phyloP scores from a whole-genome alignment of 495 filamentous ascomycete genomes.

The Xanthoparmelia taractica region DNA sequence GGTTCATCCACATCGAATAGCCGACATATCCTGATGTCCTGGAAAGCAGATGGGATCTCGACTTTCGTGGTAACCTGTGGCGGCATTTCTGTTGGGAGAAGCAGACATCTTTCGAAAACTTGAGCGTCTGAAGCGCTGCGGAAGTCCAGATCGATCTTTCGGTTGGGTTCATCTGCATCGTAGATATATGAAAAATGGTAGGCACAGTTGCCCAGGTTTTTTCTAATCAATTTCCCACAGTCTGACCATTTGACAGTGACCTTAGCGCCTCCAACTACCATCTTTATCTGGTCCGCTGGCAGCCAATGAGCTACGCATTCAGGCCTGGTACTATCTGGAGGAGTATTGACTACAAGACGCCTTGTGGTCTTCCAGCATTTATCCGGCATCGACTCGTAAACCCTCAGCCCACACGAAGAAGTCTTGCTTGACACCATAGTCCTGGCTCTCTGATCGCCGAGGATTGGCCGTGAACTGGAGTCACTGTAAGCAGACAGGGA shows the following conservation, averaged over 20 bases:
- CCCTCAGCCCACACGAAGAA: constrained; percentile 16
- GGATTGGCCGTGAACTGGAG: neutral
- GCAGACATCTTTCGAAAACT: constrained; percentile 12
- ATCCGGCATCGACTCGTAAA: constrained; percentile 17
- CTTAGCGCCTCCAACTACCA: constrained; percentile 12
- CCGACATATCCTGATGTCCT: constrained; percentile 19
- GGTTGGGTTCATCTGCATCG: constrained; percentile 14
- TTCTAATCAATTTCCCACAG: constrained; percentile 16
- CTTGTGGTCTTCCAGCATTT: constrained; percentile 19
- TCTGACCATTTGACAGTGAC: constrained; percentile 21
- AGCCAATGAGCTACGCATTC: constrained; percentile 19
- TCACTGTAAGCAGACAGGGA: constrained; percentile 14
- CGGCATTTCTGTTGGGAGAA: constrained; percentile 18
- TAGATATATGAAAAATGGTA: constrained; percentile 18
- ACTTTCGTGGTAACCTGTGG: constrained; percentile 8
- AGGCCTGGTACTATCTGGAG: constrained; percentile 14
- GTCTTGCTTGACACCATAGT: neutral
- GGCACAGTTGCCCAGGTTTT: neutral
- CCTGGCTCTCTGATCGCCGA: neutral
- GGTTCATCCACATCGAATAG: constrained; percentile 13
- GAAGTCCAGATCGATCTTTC: constrained; percentile 15
- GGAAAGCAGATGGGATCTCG: constrained; percentile 11
- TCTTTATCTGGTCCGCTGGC: constrained; percentile 12
- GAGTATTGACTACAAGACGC: constrained; percentile 17
- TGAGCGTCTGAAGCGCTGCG: constrained; percentile 9